These are phyloP conservation scores for Penstemon davidsonii DNA, from an alignment of 257 asterid genomes.

Conservation along the genomic window DNA sequence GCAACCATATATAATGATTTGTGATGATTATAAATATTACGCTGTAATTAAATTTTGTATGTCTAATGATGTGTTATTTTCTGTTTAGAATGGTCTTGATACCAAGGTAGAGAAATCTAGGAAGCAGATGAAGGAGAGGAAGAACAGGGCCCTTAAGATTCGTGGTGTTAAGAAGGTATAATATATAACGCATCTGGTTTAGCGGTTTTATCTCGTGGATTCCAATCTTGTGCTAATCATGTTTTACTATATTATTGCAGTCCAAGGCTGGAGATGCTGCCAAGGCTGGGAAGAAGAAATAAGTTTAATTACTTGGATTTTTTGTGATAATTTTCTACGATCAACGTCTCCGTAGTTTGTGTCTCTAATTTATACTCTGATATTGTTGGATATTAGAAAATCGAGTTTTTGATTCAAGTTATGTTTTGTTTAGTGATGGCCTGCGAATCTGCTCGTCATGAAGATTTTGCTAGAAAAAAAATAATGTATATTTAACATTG, in stretches of 20 bases:
- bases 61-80: not conserved
- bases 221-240: not conserved
- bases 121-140: slow-evolving; percentile 81
- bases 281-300: slow-evolving; percentile 79
- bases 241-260: slow-evolving; percentile 35
- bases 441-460: too few species aligned
- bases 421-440: too few species aligned
- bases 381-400: too few species aligned
- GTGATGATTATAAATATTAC: not conserved
- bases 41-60: not conserved
- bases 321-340: too few species aligned
- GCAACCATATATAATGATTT: not conserved
- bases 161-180: slow-evolving; percentile 93
- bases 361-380: too few species aligned
- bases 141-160: slow-evolving; percentile 76
- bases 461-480: too few species aligned
- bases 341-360: too few species aligned
- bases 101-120: slow-evolving; percentile 23
- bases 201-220: not conserved
- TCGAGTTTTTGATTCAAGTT: too few species aligned
- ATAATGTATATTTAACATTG: too few species aligned
- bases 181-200: too few species aligned
- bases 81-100: slow-evolving; percentile 25
- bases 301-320: slow-evolving; percentile 4
- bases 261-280: slow-evolving; percentile 85